Base-by-base conservation (phyloP, 164 flowering plant genomes). In the Sextonia rubra region DNA sequence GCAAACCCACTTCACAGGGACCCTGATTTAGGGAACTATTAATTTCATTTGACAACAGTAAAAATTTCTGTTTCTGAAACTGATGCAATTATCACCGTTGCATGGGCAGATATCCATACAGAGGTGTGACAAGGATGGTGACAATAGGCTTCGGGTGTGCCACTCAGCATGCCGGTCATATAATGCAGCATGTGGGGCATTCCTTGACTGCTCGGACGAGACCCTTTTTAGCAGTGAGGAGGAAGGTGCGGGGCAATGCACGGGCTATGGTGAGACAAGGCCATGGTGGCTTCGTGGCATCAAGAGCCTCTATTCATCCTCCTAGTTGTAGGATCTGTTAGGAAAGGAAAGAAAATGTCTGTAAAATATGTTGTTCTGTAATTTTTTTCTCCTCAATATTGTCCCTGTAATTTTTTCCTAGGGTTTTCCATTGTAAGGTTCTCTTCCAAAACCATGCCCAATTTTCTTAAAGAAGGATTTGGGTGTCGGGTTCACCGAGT, bases 161-260 rank as follows among this genome's bases (percentile, higher is more conserved):
- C 89, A 91, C 78, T 91, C 99, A 7, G 98, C 98, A 3, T 95
- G 99, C 65, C 85, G 84, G 71, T 86, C 98, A 2, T 95, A 95
- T 77, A 95, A 93, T 82, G 76, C 79, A 71, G 99, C 97, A 1
- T 95, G 99, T 70, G 98, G 97, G 69, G 99, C 98, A 27, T 86
- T 90, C 25, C 95, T 95, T 0, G 99, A 95, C 76, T 95, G 99
- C 87, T 90, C 91, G 0, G 99, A 95, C 75, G 93, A 93, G 77
- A 95, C 97, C 32, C 92, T 95, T 44, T 93, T 96, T 82, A 91
- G 98, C 80, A 85, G 84, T 44, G 86, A 86, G 74, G 87, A 85
- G 48, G 98, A 91, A 77, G 90, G 89, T 8, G 89, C 85, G 27
- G 91, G 86, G 60, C 90, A 87, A 17, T 96, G 99, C 86, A 96